Evolutionary conservation across 768 basidiomycete genomes (phyloP).

Genomic region (Tricholoma hemisulphureum): DNA sequence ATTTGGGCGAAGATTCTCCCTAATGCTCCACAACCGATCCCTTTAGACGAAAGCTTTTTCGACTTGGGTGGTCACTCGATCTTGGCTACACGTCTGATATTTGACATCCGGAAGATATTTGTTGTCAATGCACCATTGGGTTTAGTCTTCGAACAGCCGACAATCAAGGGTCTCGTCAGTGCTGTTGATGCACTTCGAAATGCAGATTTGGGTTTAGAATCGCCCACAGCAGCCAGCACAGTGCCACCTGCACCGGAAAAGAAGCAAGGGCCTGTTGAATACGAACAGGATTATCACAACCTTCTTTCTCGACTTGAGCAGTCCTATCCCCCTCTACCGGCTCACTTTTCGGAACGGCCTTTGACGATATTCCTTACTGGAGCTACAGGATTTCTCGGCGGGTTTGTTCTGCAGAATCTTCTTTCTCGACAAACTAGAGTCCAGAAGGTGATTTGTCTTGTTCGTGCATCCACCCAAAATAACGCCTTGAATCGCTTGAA

Average conservation of each 20-base stretch:
- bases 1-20: slow-evolving; percentile 86
- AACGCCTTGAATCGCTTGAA: slow-evolving; percentile 69
- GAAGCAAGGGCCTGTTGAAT: slow-evolving; percentile 48
- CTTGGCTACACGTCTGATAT: slow-evolving; percentile 93
- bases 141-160: slow-evolving; percentile 88
- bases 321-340: slow-evolving; percentile 60
- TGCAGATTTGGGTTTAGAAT: slow-evolving; percentile 67
- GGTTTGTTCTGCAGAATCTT: slow-evolving; percentile 83
- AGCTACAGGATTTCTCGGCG: slow-evolving; percentile 95
- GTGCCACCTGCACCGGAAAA: slow-evolving; percentile 15
- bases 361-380: slow-evolving; percentile 93
- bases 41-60: slow-evolving; percentile 93
- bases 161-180: slow-evolving; percentile 70
- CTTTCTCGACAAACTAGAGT: slow-evolving; percentile 62
- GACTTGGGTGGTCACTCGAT: slow-evolving; percentile 99
- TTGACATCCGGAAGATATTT: slow-evolving; percentile 92
- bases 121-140: slow-evolving; percentile 89
- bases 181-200: slow-evolving; percentile 75
- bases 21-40: slow-evolving; percentile 71
- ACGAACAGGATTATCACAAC: slow-evolving; percentile 73
- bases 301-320: slow-evolving; percentile 57
- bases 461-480: slow-evolving; percentile 65
- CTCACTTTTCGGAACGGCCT: slow-evolving; percentile 50
- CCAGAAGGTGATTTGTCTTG: slow-evolving; percentile 87
- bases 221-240: background rate